phyloP scores from a whole-genome alignment of 2,329 filamentous ascomycete genomes.

The Alternaria infectoria region DNA sequence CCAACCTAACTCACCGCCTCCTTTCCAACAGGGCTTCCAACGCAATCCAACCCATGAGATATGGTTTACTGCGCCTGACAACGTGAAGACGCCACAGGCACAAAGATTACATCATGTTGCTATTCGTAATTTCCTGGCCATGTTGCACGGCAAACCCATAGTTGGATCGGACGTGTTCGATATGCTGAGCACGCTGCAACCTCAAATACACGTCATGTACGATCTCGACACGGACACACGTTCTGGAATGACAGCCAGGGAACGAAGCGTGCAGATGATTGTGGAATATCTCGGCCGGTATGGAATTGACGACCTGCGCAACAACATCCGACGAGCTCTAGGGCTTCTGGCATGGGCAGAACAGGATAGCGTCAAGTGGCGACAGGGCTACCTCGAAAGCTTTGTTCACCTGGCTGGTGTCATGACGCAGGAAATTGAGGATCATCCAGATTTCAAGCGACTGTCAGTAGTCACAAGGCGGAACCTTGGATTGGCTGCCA shows the following conservation, averaged over 20 bases:
- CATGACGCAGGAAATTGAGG: slow-evolving; percentile 53
- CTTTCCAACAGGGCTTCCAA: slow-evolving; percentile 11
- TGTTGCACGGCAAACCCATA: slow-evolving; percentile 68
- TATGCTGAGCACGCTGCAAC: slow-evolving; percentile 67
- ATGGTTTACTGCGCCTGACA: slow-evolving; percentile 65
- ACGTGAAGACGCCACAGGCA: slow-evolving; percentile 55
- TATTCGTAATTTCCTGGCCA: slow-evolving; percentile 71
- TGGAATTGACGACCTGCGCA: slow-evolving; percentile 69
- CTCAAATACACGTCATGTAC: slow-evolving; percentile 64
- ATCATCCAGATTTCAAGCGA: slow-evolving; percentile 62
- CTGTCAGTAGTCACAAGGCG: slow-evolving; percentile 68
- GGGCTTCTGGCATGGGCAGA: slow-evolving; percentile 71
- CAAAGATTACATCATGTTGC: slow-evolving; percentile 67
- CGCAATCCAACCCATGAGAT: slow-evolving; percentile 56
- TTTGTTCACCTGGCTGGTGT: slow-evolving; percentile 73
- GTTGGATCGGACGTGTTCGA: slow-evolving; percentile 70
- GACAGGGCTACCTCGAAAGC: slow-evolving; percentile 70
- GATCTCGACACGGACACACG: slow-evolving; percentile 50
- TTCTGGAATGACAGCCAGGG: slow-evolving; percentile 36
- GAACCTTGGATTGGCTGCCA: slow-evolving; percentile 66
- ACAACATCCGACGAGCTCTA: slow-evolving; percentile 65
- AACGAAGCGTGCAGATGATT: slow-evolving; percentile 63
- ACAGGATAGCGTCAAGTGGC: slow-evolving; percentile 65
- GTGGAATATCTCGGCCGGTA: slow-evolving; percentile 66
- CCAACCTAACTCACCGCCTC: slow-evolving; percentile 19